Evolutionary conservation across 2,329 filamentous ascomycete genomes (phyloP), one percentile per base, ranked within the genome.

Genomic region (Curvularia spicifera): DNA sequence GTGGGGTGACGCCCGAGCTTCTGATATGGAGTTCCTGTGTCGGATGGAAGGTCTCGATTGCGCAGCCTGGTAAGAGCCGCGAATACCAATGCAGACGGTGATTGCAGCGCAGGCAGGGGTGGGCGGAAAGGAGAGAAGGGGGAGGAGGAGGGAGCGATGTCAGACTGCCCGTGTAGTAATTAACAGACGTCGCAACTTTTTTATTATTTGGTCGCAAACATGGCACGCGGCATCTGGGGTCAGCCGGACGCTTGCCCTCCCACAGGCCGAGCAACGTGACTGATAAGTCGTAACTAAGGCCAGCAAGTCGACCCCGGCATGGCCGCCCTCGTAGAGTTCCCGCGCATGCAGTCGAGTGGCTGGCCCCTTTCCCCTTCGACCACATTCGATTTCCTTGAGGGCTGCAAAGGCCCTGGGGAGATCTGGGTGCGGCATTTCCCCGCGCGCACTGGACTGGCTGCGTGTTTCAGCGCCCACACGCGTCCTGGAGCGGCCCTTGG

Each of bases 141-240:
- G 29, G 24, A 1, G 18, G 33, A 33, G 48, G 35, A 52, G 51
- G 53, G 28, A 31, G n/a, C 10, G 29, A 20, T 29, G 44, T 46
- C 29, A 60, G 57, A 56, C 46, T 53, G 61, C 60, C 51, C 54
- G 57, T 61, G 55, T 51, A 55, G 53, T 53, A 44, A 50, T 56
- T 58, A 26, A 26, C 24, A 26, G 61, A 49, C 44, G 44, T 45
- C 47, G 54, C 24, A 68, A 66, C 59, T 63, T 66, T 65, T 65
- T 66, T 65, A 57, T 64, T 61, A 56, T 60, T 60, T 56, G 57
- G 50, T 60, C 58, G 61, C 60, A 61, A 60, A 60, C 61, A 64
- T 65, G 61, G 63, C 63, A 66, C 63, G 64, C 65, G 61, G 64
- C 63, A 54, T 54, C 57, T 54, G 54, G 59, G 64, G 65, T 66